Base-by-base conservation (phyloP, 2,329 filamentous ascomycete species). In the Clonostachys rosea region DNA sequence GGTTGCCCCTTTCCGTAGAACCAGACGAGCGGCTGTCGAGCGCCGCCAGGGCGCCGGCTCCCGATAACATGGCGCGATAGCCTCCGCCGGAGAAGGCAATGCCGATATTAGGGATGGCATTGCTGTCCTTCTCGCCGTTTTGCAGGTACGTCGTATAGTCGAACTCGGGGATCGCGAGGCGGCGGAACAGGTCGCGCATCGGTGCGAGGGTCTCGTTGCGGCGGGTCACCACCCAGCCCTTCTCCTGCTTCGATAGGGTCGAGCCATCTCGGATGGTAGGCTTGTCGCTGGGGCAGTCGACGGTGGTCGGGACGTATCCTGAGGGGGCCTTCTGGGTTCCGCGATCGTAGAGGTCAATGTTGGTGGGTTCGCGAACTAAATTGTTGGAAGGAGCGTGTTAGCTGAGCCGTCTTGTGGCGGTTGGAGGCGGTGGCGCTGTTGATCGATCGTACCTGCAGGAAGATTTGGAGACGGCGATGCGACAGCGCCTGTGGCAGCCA, bases 41-140 rank as follows among this genome's bases (percentile, higher is more conserved):
- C 1, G 90, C 91, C 33, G 87, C 80, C 14, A 95, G 57, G 40
- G 85, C 86, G 50, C 91, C 91, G 14, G 85, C 91, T 36, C 89
- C 90, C 59, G 87, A 92, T 71, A 91, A 73, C 70, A 95, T 74
- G n/a, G 91, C 90, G 48, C 91, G 78, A 63, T 94, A 95, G 35
- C 91, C 91, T 61, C 91, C 91, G 12, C 90, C 90, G 0, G 89
- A 94, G 41, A 87, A 73, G 11, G 90, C 88, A 52, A 95, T 79
- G 14, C 76, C 89, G 51, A 95, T 83, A 54, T 74, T 76, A 45
- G 75, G 75, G 50, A 76, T 63, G 24, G 69, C 65, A 0, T 56
- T 61, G 7, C 55, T 44, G 42, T 65, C 18, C 48, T 34, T 57
- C 46, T 64, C 58, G 24, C 52, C 66, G 49, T 64, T 50, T 17